phyloP scores from a whole-genome alignment of 345 rosid genomes.

The Aquilaria sinensis region DNA sequence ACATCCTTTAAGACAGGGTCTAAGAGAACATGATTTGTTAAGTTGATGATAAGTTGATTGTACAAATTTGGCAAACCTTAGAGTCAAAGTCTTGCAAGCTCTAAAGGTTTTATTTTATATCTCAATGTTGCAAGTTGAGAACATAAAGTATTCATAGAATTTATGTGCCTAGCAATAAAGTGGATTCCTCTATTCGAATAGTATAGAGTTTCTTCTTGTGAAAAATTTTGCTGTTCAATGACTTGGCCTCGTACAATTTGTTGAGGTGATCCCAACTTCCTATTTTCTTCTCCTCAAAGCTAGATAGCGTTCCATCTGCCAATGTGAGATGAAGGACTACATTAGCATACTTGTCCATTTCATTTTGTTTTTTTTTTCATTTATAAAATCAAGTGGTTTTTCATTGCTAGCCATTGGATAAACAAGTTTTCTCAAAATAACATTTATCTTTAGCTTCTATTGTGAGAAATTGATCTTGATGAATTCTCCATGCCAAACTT shows the following conservation, averaged over 20 bases:
- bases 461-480: not conserved
- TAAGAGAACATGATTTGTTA: not conserved
- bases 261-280: not conserved
- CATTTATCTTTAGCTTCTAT: not conserved
- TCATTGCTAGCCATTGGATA: not conserved
- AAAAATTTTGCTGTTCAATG: not conserved
- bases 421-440: not conserved
- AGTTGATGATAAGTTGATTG: not conserved
- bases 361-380: not conserved
- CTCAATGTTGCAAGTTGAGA: not conserved
- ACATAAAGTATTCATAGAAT: not conserved
- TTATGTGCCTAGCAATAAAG: not conserved
- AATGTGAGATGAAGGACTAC: not conserved
- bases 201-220: not conserved
- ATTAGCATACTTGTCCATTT: not conserved
- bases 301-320: not conserved
- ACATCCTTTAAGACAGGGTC: not conserved
- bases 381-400: not conserved
- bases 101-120: not conserved
- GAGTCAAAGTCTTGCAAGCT: not conserved
- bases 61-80: not conserved
- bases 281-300: not conserved
- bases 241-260: conserved; percentile 2
- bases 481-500: not conserved
- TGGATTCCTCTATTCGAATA: not conserved